Conservation (phyloP, 192 early-diverging fungal species). For the Piromyces finnis region DNA sequence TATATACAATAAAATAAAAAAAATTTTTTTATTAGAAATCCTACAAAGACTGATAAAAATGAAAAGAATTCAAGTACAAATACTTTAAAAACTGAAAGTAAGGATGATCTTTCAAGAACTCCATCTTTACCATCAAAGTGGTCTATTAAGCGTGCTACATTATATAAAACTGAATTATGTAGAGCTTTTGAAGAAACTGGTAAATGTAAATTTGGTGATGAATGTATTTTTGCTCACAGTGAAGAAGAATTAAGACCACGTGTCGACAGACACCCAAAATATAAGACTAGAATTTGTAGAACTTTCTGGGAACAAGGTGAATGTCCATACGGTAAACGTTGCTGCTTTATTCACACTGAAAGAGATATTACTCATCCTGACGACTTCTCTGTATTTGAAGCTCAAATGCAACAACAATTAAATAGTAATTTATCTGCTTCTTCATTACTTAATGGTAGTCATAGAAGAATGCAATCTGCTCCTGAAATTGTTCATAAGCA, state of each 20-base stretch:
- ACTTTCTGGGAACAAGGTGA: not conserved
- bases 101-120: not conserved
- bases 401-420: not conserved
- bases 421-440: not conserved
- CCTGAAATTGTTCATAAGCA: not conserved
- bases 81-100: not conserved
- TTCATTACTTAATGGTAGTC: not conserved
- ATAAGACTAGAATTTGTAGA: not conserved
- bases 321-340: not conserved
- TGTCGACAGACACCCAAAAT: not conserved
- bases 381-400: not conserved
- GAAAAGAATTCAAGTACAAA: not conserved
- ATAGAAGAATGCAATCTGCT: not conserved
- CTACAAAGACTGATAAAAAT: not conserved
- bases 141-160: not conserved
- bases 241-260: not conserved
- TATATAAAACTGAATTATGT: slow-evolving; percentile 20
- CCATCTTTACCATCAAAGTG: not conserved
- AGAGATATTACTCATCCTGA: not conserved
- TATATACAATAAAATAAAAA: no score
- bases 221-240: not conserved
- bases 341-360: not conserved
- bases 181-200: slow-evolving; percentile 8
- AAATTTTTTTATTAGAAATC: no score
- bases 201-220: slow-evolving; percentile 20